Conservation (phyloP, 2,329 filamentous ascomycete species). For the Epichloe coenophiala region DNA sequence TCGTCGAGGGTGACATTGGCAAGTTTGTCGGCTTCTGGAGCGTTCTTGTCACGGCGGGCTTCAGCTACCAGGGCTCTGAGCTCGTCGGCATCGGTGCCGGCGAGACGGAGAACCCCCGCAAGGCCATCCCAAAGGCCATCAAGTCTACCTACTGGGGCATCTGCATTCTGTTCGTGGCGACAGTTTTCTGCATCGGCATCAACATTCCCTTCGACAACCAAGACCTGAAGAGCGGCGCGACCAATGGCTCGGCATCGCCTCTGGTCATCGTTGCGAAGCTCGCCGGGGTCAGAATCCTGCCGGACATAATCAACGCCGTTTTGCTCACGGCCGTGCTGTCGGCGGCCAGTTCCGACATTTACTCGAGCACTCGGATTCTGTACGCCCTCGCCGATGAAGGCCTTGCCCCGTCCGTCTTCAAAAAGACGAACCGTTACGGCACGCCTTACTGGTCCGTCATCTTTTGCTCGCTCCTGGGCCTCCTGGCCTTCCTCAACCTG, state of each 20-base stretch:
- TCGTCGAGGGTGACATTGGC: constrained; percentile 38
- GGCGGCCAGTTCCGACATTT: constrained; percentile 66
- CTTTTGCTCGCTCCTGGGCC: constrained; percentile 39
- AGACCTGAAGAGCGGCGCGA: constrained; percentile 34
- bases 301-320: constrained; percentile 63
- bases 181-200: constrained; percentile 58
- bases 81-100: constrained; percentile 67
- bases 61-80: constrained; percentile 61
- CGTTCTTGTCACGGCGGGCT: constrained; percentile 54
- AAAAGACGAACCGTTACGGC: constrained; percentile 44
- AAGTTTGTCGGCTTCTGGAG: constrained; percentile 59
- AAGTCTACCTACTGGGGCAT: constrained; percentile 66
- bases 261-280: constrained; percentile 46
- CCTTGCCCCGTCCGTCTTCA: constrained; percentile 47
- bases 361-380: constrained; percentile 56
- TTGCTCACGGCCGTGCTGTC: constrained; percentile 67
- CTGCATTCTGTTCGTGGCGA: constrained; percentile 51
- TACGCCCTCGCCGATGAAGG: constrained; percentile 52
- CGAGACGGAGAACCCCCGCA: constrained; percentile 59
- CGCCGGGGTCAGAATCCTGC: constrained; percentile 50
- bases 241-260: constrained; percentile 51
- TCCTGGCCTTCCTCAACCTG: constrained; percentile 56
- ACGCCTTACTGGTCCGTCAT: constrained; percentile 50
- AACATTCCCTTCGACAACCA: constrained; percentile 50
- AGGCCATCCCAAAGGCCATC: constrained; percentile 59